Evolutionary conservation across 148 eudicot species (phyloP), one percentile per base, ranked within the genome.

Genomic region (Amaranthus hypochondriacus): DNA sequence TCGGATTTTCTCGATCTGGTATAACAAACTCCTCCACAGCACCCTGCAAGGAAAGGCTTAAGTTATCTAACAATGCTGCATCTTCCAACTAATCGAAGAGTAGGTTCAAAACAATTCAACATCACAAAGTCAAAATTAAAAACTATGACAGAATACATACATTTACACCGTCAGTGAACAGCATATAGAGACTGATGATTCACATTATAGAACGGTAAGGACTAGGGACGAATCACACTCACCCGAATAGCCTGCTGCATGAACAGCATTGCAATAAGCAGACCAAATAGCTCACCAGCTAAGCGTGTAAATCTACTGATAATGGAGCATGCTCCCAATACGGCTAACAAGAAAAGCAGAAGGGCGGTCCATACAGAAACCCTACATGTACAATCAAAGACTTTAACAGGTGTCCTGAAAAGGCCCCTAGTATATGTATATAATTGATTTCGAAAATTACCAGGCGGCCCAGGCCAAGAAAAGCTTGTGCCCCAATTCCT

Each of bases 381-480:
- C 99, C 99, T 96, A 73, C 6, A 80, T 39, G 66, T 14, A 56
- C 67, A 48, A 65, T 61, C 42, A 56, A 18, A 53, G 18, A 48
- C 65, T 60, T 73, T 68, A 21, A 73, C 50, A 76, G 7, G 42
- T 28, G 48, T 42, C 39, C 49, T 66, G 67, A 15, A 73, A 53
- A 76, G 5, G 8, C 73, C 50, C 62, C 14, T 14, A 18, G 52
- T 28, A 18, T 5, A 13, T 44, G n/a, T 15, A 39, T 2, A 48
- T 60, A 50, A 48, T n/a, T 51, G 58, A 60, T 13, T 47, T 49
- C 55, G 10, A 66, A 62, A 71, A 76, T 11, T 92, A 96, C 99
- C 99, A 96, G 85, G 89, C 99, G 9, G 97, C 75, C 99, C 99
- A 96, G 49, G 99, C 94, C 75, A 92, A 86, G 88, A 87, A 96